Conservation (phyloP, 805 yeast species). For the Hanseniaspora occidentalis region DNA sequence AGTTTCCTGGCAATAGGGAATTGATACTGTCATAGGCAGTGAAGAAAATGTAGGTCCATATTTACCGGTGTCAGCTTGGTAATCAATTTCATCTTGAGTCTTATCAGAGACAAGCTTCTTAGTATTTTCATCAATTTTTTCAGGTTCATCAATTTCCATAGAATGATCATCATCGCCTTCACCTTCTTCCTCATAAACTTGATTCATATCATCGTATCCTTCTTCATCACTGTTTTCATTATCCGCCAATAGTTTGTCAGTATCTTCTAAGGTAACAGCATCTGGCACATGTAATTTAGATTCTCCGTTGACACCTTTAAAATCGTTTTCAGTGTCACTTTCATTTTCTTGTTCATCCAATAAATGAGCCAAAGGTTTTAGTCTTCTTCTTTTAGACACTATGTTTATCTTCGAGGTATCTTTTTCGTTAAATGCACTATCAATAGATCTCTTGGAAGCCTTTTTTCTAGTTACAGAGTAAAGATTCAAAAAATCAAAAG, state of each 20-base stretch:
- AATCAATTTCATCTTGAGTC: too few species aligned
- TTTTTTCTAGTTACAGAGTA: slow-evolving; percentile 20
- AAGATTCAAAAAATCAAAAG: slow-evolving; percentile 25
- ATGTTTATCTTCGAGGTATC: too few species aligned
- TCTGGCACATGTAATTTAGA: too few species aligned
- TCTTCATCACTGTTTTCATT: too few species aligned
- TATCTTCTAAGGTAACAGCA: slow-evolving; percentile 7
- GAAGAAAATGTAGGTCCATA: slow-evolving; percentile 40
- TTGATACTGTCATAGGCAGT: slow-evolving; percentile 44
- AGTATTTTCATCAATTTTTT: too few species aligned
- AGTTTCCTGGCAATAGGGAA: slow-evolving; percentile 13
- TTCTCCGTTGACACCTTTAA: slow-evolving; percentile 10
- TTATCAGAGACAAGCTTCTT: too few species aligned
- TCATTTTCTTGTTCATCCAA: slow-evolving; percentile 13
- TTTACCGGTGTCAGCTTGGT: too few species aligned
- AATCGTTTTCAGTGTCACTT: slow-evolving; percentile 5
- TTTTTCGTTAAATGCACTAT: too few species aligned
- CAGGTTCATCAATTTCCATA: too few species aligned
- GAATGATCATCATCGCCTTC: slow-evolving; percentile 14
- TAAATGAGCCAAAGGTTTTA: slow-evolving; percentile 20
- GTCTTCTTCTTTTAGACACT: slow-evolving; percentile 2
- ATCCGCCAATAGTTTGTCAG: too few species aligned
- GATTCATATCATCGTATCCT: too few species aligned
- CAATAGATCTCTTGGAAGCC: neutral
- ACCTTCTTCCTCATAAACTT: slow-evolving; percentile 8